These are phyloP conservation scores for Lachancea meyersii DNA, from an alignment of 805 yeast species.

Conservation along the genomic window DNA sequence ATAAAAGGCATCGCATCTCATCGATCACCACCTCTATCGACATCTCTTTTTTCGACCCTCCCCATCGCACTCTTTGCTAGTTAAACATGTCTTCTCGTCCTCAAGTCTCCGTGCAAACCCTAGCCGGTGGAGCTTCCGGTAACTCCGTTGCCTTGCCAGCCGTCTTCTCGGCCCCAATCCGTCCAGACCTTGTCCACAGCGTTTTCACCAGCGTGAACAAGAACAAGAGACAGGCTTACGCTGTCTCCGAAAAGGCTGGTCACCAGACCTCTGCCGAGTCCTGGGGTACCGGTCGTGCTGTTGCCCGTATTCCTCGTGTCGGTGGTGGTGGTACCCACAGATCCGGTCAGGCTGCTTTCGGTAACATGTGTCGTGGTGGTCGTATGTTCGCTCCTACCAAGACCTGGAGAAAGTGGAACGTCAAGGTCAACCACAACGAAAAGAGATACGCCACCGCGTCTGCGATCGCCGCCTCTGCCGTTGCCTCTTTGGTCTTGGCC, in stretches of 20 bases:
- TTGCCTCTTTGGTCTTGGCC: constrained; percentile 96
- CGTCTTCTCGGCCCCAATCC: constrained; percentile 98
- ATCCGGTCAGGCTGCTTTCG: constrained; percentile 99
- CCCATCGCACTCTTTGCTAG: constrained; percentile 9
- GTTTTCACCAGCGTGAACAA: constrained; percentile 98
- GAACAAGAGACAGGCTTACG: constrained; percentile 99
- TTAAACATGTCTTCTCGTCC: constrained; percentile 76
- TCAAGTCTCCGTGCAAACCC: constrained; percentile 90
- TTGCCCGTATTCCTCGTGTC: constrained; percentile 99
- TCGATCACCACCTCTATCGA: background rate
- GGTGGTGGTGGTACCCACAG: constrained; percentile 99
- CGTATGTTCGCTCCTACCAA: constrained; percentile 99
- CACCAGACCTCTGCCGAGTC: constrained; percentile 99
- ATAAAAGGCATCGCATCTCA: background rate
- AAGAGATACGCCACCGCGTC: constrained; percentile 99
- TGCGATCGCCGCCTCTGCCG: constrained; percentile 98
- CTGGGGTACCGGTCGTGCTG: constrained; percentile 99
- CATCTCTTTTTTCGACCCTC: background rate
- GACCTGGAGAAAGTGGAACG: constrained; percentile 99
- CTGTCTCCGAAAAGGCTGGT: constrained; percentile 98
- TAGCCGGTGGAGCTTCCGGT: constrained; percentile 80
- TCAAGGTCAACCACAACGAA: constrained; percentile 99
- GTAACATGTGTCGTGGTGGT: constrained; percentile 99
- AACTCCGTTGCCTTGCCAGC: constrained; percentile 91
- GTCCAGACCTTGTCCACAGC: constrained; percentile 98